Evolutionary conservation across 1,284 basidiomycete species (phyloP), one percentile per base, ranked within the genome.

Genomic region (Cronartium quercuum): DNA sequence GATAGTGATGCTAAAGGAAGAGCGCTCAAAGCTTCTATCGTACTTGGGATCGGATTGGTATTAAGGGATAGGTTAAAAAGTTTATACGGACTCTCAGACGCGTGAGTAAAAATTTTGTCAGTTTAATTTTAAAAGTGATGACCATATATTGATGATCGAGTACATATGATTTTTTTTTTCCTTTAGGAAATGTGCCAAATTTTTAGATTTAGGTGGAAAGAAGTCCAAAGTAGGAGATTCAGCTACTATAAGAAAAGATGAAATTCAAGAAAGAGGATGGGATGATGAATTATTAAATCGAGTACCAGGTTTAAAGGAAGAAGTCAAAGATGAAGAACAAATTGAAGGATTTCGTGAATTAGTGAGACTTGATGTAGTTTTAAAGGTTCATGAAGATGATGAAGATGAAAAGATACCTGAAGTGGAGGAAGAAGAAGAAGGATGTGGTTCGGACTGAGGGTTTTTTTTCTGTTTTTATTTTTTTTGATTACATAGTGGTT

Each of bases 51-150:
- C 79, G 87, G 91, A 62, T 88, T 96, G 84, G 82, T 93, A 44
- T 85, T 95, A 51, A 94, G 94, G 80, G 86, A 89, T 15, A 87
- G 94, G 81, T 84, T 97, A 68, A 91, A 96, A 80, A 82, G 82
- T 0, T 78, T 91, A 34, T 97, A 95, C 81, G 87, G 88, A 1
- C 81, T 96, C 58, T 90, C 91, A 1, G 92, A 94, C 84, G 91
- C 92, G 91, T 94, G 80, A 77, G 89, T 80, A 7, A 15, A 7
- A 47, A 13, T 82, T 21, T 63, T 40, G 76, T 51, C 15, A 29
- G 64, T 47, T 44, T 15, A 5, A 37, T 44, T 51, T 29, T 38
- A 24, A 35, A 18, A 15, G 6, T 70, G 37, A 41, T 24, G 40
- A n/a, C 29, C 37, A 40, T 1, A 6, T 1, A 3, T 24, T 1